Evolutionary conservation across 768 basidiomycete genomes (phyloP).

Genomic region (Gymnopilus junonius): DNA sequence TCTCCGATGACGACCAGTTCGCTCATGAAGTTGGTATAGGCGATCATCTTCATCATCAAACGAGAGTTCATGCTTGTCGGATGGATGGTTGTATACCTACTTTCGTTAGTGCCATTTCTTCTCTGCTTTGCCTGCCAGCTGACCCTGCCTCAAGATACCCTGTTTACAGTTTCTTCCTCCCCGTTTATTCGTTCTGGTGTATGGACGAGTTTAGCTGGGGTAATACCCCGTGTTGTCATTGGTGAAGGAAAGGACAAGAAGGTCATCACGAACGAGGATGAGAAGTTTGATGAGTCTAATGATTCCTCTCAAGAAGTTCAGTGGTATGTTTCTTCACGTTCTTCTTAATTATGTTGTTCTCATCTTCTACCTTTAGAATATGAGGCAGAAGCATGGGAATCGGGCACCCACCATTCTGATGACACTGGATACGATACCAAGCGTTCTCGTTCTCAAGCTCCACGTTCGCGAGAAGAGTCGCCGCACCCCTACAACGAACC

Average conservation of each 20-base stretch:
- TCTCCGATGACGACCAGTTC: not conserved
- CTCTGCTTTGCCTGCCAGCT: not conserved
- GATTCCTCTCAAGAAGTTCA: conserved; percentile 98
- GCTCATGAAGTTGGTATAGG: conserved; percentile 42
- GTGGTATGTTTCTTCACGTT: conserved; percentile 60
- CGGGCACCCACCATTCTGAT: conserved; percentile 72
- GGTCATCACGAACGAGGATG: conserved; percentile 90
- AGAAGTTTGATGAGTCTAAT: conserved; percentile 97
- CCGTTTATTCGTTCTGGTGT: conserved; percentile 96
- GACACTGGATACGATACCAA: conserved; percentile 74
- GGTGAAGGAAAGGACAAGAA: conserved; percentile 96
- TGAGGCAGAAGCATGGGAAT: conserved; percentile 92
- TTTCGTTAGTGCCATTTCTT: conserved; percentile 65
- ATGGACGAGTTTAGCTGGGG: conserved; percentile 99
- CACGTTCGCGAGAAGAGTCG: conserved; percentile 63
- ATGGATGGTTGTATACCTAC: conserved; percentile 95
- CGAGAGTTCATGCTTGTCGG: conserved; percentile 98
- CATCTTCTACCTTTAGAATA: conserved; percentile 63
- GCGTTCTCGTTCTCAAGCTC: conserved; percentile 57
- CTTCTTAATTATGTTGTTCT: not conserved
- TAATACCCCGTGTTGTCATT: conserved; percentile 90
- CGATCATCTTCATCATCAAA: conserved; percentile 93
- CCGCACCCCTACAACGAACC: conserved; percentile 70
- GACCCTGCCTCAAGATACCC: conserved; percentile 69
- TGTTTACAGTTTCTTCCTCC: conserved; percentile 92